A percentile compares a stretch with the other conserved stretches of the same genome.
These are phyloP conservation scores for Murraya koenigii DNA, from an alignment of 345 rosid genomes.

Conservation along the genomic window DNA sequence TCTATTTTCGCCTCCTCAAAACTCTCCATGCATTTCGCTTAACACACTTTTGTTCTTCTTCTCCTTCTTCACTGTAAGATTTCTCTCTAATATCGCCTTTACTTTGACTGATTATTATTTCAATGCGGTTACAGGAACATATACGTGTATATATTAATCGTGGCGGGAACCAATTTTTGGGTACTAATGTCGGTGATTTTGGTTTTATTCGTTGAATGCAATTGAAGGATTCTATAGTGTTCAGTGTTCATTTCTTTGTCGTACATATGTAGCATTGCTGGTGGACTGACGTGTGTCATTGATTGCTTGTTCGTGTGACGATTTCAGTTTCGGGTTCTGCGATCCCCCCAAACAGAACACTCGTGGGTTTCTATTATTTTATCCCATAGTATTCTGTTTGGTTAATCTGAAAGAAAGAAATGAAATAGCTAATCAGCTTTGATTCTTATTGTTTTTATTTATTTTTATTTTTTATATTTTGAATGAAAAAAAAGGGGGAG, in stretches of 20 bases:
- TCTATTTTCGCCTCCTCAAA: background rate
- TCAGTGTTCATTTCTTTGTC: background rate
- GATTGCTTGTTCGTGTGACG: background rate
- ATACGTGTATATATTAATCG: background rate
- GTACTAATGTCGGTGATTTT: background rate
- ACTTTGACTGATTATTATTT: background rate
- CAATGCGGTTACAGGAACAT: background rate
- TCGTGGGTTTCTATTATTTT: slow-evolving; percentile 4
- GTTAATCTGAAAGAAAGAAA: background rate
- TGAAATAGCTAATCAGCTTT: background rate
- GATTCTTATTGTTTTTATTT: background rate
- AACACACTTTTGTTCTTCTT: no score
- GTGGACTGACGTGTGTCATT: background rate
- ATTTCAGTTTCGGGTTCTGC: background rate
- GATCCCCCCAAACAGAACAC: background rate
- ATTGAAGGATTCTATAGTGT: background rate
- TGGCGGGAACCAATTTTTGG: slow-evolving; percentile 15
- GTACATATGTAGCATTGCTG: background rate
- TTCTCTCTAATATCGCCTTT: background rate
- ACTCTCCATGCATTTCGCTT: background rate
- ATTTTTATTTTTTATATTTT: background rate
- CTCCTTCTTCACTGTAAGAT: background rate
- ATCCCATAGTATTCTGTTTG: background rate
- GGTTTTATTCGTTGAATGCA: background rate
- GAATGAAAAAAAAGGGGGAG: no score